Percentiles rank a stretch among this genome's conserved stretches.
Conservation (phyloP, 2,329 filamentous ascomycete species). For the Verticillium klebahnii region DNA sequence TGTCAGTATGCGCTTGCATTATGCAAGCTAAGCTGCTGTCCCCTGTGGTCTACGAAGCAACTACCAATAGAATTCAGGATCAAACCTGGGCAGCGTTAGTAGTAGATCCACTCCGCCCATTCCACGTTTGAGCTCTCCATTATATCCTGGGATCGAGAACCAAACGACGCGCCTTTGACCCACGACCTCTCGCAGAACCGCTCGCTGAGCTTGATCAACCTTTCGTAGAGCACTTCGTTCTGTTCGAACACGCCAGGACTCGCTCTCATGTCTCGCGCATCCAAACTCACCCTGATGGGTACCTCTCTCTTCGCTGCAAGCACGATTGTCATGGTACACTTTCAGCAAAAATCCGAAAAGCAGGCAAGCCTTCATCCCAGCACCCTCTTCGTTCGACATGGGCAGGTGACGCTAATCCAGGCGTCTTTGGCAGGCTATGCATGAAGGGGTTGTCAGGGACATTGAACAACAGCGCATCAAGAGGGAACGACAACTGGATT, state of each 20-base stretch:
- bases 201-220: background rate
- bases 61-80: too few species aligned
- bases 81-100: too few species aligned
- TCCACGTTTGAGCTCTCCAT: too few species aligned
- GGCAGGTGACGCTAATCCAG: background rate
- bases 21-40: too few species aligned
- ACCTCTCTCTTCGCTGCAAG: slow-evolving; percentile 72
- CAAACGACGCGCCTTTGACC: background rate
- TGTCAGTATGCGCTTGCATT: too few species aligned
- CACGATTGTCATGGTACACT: slow-evolving; percentile 84
- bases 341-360: slow-evolving; percentile 72
- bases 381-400: background rate
- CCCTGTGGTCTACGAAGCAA: too few species aligned
- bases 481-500: slow-evolving; percentile 86
- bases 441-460: slow-evolving; percentile 87
- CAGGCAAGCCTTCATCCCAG: slow-evolving; percentile 1
- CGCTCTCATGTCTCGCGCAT: slow-evolving; percentile 74
- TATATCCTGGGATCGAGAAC: too few species aligned
- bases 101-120: too few species aligned
- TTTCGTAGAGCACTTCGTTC: background rate
- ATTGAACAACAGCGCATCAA: slow-evolving; percentile 92
- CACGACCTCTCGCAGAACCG: background rate
- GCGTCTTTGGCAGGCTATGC: slow-evolving; percentile 70
- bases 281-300: slow-evolving; percentile 76
- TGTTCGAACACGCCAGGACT: background rate